Percentiles rank a stretch among this genome's conserved stretches.
Evolutionary conservation across 139 green algal species (phyloP).

Genomic region (Edaphochlamys debaryana): DNA sequence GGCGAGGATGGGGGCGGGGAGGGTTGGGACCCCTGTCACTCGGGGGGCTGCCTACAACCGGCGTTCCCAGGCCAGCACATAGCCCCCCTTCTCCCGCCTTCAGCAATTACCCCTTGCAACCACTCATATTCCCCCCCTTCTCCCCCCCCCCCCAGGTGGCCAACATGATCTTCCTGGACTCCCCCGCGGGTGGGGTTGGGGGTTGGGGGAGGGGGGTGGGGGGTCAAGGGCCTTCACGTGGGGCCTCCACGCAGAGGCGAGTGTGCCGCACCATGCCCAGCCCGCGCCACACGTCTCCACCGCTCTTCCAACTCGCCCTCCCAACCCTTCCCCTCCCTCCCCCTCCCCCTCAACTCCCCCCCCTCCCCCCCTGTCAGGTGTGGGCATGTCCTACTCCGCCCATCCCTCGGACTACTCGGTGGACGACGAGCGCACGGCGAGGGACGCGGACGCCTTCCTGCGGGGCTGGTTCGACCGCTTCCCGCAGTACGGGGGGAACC

Average conservation of each 20-base stretch:
- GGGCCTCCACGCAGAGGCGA: too few species aligned
- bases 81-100: too few species aligned
- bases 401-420: constrained; percentile 59
- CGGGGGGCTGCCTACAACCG: background rate
- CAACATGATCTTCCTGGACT: constrained; percentile 78
- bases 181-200: constrained; percentile 50
- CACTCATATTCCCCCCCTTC: too few species aligned
- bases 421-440: constrained; percentile 63
- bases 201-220: background rate
- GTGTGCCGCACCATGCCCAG: too few species aligned
- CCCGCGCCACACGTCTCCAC: too few species aligned
- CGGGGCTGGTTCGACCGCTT: constrained; percentile 57
- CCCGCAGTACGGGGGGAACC: constrained; percentile 52
- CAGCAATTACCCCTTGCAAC: constrained; percentile 8
- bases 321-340: too few species aligned
- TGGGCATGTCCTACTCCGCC: constrained; percentile 65
- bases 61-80: background rate
- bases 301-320: too few species aligned
- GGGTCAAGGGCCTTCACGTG: too few species aligned
- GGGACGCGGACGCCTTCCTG: constrained; percentile 74
- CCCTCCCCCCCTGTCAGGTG: constrained; percentile 38
- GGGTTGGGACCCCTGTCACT: too few species aligned
- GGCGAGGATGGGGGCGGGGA: background rate
- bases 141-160: constrained; percentile 51
- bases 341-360: background rate